phyloP scores from a whole-genome alignment of 148 eudicot genomes.

The Chenopodium suecicum region DNA sequence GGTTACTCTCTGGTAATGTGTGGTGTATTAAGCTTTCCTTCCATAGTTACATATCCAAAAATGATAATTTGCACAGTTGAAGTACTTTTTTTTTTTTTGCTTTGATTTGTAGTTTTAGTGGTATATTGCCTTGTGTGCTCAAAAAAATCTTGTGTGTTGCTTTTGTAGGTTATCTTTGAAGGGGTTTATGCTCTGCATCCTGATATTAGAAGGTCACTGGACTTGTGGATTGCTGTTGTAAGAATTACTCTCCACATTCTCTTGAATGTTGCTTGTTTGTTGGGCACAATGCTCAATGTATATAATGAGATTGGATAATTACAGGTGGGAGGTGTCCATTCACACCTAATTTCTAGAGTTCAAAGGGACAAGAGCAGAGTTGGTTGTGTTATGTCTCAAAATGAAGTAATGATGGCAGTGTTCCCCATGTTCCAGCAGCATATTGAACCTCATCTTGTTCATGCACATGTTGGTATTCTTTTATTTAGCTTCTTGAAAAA shows the following conservation, averaged over 20 bases:
- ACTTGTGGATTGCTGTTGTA: slow-evolving; percentile 99
- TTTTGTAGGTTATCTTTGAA: slow-evolving; percentile 81
- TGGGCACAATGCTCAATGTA: neutral
- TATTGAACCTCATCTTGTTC: slow-evolving; percentile 99
- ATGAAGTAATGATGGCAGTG: slow-evolving; percentile 92
- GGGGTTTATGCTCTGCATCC: slow-evolving; percentile 99
- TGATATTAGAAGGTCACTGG: slow-evolving; percentile 78
- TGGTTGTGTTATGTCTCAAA: slow-evolving; percentile 86
- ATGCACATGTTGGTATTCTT: slow-evolving; percentile 87
- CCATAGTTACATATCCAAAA: neutral
- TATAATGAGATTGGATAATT: neutral
- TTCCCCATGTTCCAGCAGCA: slow-evolving; percentile 99
- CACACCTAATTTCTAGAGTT: slow-evolving; percentile 94
- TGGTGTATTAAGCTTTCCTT: neutral
- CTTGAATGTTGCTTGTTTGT: slow-evolving; percentile 3
- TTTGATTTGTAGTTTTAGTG: neutral
- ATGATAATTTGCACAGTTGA: no score
- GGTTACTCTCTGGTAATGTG: neutral
- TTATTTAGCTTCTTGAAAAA: neutral
- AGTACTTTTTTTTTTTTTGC: neutral
- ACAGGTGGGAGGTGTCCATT: slow-evolving; percentile 99
- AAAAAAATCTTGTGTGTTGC: neutral
- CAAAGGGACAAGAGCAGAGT: slow-evolving; percentile 93
- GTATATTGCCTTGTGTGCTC: neutral
- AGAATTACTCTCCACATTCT: slow-evolving; percentile 33